phyloP scores from a whole-genome alignment of 1,284 basidiomycete genomes.

The Ceratobasidium sp. region DNA sequence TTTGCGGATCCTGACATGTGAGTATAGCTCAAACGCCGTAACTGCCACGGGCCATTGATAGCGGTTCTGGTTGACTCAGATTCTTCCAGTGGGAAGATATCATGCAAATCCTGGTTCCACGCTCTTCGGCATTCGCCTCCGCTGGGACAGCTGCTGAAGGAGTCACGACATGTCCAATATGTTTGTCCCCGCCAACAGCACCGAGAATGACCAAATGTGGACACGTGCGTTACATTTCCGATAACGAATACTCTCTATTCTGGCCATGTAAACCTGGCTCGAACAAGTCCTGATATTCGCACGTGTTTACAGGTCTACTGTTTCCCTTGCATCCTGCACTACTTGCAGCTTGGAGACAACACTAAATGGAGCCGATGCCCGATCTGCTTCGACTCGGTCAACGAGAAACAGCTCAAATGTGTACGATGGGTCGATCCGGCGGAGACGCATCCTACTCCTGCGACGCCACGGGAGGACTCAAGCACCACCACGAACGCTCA shows the following conservation, averaged over 20 bases:
- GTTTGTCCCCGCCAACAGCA: conserved; percentile 86
- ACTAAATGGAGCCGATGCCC: conserved; percentile 88
- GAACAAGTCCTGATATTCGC: conserved; percentile 39
- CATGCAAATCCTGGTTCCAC: conserved; percentile 90
- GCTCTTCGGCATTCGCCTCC: conserved; percentile 61
- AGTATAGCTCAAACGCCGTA: conserved; percentile 48
- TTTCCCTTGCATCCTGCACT: conserved; percentile 90
- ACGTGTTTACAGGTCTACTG: conserved; percentile 70
- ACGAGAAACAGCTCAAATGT: conserved; percentile 87
- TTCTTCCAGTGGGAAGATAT: conserved; percentile 97
- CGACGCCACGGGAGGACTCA: conserved; percentile 41
- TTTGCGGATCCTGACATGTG: conserved; percentile 94
- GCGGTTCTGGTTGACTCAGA: conserved; percentile 53
- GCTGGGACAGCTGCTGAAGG: conserved; percentile 61
- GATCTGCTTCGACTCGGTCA: conserved; percentile 93
- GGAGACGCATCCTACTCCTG: conserved; percentile 47
- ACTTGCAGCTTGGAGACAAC: conserved; percentile 81
- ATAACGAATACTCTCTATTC: conserved; percentile 23
- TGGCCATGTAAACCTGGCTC: conserved; percentile 33
- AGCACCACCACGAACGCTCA: background rate
- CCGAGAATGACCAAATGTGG: conserved; percentile 98
- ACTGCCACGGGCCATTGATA: conserved; percentile 6
- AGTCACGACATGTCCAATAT: conserved; percentile 88
- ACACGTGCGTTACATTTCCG: conserved; percentile 70
- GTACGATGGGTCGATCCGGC: conserved; percentile 77